Conservation (phyloP, 2,329 filamentous ascomycete genomes). For the Hypoxylon sp. region DNA sequence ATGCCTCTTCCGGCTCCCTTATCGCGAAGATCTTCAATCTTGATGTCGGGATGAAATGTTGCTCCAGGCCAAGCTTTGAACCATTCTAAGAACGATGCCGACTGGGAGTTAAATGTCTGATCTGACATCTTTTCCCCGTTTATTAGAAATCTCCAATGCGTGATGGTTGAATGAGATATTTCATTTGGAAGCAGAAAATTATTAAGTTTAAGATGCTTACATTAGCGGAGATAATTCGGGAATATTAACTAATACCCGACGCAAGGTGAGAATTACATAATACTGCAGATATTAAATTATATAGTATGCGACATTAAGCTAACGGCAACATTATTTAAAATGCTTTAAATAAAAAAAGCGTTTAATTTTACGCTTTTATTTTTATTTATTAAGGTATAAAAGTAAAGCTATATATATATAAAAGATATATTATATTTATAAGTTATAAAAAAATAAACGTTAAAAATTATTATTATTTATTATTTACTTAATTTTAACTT, state of each 20-base stretch:
- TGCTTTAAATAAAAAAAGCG: background rate
- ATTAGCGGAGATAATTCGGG: constrained; percentile 34
- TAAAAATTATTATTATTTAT: no score
- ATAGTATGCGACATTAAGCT: background rate
- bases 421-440: no score
- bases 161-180: constrained; percentile 20
- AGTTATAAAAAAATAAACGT: no score
- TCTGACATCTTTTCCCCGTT: constrained; percentile 51
- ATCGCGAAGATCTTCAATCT: constrained; percentile 67
- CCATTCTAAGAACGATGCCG: constrained; percentile 67
- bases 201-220: constrained; percentile 11
- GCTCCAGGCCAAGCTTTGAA: constrained; percentile 67
- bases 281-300: background rate
- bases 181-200: constrained; percentile 21
- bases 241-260: constrained; percentile 10
- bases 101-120: constrained; percentile 59
- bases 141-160: constrained; percentile 2
- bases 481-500: no score
- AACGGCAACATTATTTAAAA: constrained; percentile 1
- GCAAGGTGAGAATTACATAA: background rate
- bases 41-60: constrained; percentile 67
- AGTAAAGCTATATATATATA: no score
- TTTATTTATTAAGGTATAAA: no score
- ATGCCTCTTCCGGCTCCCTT: constrained; percentile 69
- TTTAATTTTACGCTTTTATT: background rate